Evolutionary conservation across 176 grass and related monocot genomes (phyloP).

Genomic region (Stipa capillata): DNA sequence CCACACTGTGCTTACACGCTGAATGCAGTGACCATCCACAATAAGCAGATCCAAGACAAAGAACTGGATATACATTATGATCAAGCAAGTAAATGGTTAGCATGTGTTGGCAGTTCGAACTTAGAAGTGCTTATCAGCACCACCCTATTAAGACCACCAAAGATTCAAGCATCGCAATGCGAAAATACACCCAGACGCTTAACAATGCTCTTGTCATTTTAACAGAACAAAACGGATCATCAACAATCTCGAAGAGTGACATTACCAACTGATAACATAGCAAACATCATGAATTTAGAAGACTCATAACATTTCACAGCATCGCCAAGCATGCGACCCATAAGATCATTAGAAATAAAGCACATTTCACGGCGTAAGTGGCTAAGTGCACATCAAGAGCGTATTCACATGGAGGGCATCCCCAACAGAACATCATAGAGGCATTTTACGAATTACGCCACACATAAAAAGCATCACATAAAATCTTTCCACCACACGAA

Average conservation of each 20-base stretch:
- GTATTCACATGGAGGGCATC: too few relatives aligned
- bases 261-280: neutral
- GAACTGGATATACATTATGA: neutral
- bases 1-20: neutral
- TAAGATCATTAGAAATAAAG: slow-evolving; percentile 12
- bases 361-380: slow-evolving; percentile 8
- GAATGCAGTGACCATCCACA: neutral
- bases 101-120: neutral
- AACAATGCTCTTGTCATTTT: neutral
- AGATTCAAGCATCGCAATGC: neutral
- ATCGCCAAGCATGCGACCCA: neutral
- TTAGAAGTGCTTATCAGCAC: neutral
- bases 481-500: neutral
- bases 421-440: neutral
- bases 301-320: neutral
- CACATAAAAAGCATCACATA: neutral
- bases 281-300: neutral
- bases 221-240: neutral
- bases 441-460: neutral
- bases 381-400: too few relatives aligned
- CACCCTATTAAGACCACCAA: neutral
- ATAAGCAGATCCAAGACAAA: neutral
- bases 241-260: neutral
- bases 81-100: neutral
- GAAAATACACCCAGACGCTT: neutral